A percentile compares a stretch with the other conserved stretches of the same genome.
phyloP scores from a whole-genome alignment of 108 stramenopile genomes.

The Pseudonitzschia multiseries region DNA sequence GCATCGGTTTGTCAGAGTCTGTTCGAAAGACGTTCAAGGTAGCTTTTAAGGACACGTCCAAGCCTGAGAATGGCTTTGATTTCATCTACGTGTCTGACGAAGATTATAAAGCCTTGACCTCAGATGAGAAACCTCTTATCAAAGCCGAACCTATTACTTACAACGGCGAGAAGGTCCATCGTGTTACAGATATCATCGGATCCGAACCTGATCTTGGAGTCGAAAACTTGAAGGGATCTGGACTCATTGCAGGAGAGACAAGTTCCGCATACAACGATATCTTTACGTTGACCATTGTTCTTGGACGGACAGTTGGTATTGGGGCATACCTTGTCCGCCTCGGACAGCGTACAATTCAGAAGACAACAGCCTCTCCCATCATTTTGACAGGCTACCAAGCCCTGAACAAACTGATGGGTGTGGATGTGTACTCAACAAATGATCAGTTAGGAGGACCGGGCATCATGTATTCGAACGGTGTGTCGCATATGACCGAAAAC shows the following conservation, averaged over 20 bases:
- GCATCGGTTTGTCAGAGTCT: constrained; percentile 97
- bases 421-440: constrained; percentile 98
- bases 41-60: constrained; percentile 90
- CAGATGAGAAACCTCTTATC: constrained; percentile 27
- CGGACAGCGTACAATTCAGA: constrained; percentile 98
- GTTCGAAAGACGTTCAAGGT: constrained; percentile 93
- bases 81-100: constrained; percentile 91
- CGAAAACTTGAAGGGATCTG: constrained; percentile 98
- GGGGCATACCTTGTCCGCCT: constrained; percentile 99
- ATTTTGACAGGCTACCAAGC: constrained; percentile 99
- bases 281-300: constrained; percentile 97
- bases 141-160: constrained; percentile 49
- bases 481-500: constrained; percentile 90
- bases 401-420: constrained; percentile 98
- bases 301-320: constrained; percentile 97
- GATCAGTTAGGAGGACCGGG: constrained; percentile 97
- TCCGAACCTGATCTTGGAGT: constrained; percentile 97
- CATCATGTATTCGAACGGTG: constrained; percentile 98
- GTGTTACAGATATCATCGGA: constrained; percentile 93
- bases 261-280: constrained; percentile 93
- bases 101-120: constrained; percentile 76
- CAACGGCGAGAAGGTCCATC: constrained; percentile 66
- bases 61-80: constrained; percentile 94
- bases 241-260: constrained; percentile 98
- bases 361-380: constrained; percentile 90